Conservation (phyloP, 805 yeast species). For the Metschnikowia kunwiensis region DNA sequence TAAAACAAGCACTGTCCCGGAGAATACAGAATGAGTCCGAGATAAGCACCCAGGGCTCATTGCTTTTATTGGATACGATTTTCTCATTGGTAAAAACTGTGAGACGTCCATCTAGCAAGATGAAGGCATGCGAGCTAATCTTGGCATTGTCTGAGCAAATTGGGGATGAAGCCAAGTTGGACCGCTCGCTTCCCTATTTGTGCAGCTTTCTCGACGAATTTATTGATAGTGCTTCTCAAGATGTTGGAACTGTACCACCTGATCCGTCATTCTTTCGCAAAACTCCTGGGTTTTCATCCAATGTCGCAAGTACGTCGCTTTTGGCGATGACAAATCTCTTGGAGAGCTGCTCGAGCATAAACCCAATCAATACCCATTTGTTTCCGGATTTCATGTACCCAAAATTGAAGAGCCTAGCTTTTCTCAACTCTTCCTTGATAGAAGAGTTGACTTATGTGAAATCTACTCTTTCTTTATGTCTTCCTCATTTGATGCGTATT, state of each 20-base stretch:
- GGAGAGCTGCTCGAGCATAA: conserved; percentile 56
- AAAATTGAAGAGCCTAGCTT: conserved; percentile 39
- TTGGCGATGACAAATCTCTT: conserved; percentile 65
- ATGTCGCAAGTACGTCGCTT: conserved; percentile 66
- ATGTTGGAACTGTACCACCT: not conserved
- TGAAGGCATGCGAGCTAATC: conserved; percentile 73
- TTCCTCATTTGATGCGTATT: conserved; percentile 68
- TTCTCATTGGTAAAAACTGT: conserved; percentile 62
- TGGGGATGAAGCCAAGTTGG: conserved; percentile 80
- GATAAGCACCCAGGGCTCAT: conserved; percentile 35
- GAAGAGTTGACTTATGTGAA: conserved; percentile 38
- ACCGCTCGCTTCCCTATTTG: conserved; percentile 79
- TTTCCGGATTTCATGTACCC: conserved; percentile 85
- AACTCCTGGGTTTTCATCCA: conserved; percentile 38
- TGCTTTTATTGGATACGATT: conserved; percentile 56
- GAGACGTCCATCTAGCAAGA: conserved; percentile 53
- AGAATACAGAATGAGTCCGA: conserved; percentile 13
- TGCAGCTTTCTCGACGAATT: conserved; percentile 68
- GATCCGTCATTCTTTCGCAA: conserved; percentile 8
- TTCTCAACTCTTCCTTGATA: conserved; percentile 27
- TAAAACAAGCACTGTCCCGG: conserved; percentile 28
- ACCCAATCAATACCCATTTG: conserved; percentile 70
- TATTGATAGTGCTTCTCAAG: conserved; percentile 10
- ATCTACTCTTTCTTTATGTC: conserved; percentile 64
- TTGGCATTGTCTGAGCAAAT: conserved; percentile 72